phyloP scores from a whole-genome alignment of 148 eudicot species.

The Fallopia convolvulus region DNA sequence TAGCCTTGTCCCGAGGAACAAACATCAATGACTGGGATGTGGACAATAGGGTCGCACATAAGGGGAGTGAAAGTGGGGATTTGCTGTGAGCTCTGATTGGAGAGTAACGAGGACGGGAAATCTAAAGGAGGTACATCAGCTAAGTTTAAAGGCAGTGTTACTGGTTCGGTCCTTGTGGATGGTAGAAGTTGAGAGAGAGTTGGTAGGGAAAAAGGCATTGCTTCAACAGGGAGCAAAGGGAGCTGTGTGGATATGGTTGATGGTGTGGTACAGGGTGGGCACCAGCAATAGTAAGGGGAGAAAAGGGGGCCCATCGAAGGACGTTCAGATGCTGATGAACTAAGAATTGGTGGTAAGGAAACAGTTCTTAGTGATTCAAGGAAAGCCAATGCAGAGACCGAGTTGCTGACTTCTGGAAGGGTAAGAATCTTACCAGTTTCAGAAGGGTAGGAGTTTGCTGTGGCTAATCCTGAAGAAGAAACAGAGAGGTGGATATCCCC shows the following conservation, averaged over 20 bases:
- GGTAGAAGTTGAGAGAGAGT: slow-evolving; percentile 69
- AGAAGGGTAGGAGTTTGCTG: slow-evolving; percentile 19
- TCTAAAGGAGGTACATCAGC: slow-evolving; percentile 38
- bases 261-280: slow-evolving; percentile 70
- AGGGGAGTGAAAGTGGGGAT: slow-evolving; percentile 67
- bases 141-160: slow-evolving; percentile 33
- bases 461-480: slow-evolving; percentile 18
- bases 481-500: slow-evolving; percentile 38
- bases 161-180: slow-evolving; percentile 21
- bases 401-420: slow-evolving; percentile 23
- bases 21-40: slow-evolving; percentile 71
- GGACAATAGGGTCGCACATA: slow-evolving; percentile 84
- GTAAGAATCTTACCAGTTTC: slow-evolving; percentile 19
- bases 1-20: slow-evolving; percentile 92
- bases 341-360: slow-evolving; percentile 19
- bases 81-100: slow-evolving; percentile 49
- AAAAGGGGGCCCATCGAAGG: slow-evolving; percentile 36
- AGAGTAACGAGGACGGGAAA: slow-evolving; percentile 44
- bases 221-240: slow-evolving; percentile 33
- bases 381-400: slow-evolving; percentile 25
- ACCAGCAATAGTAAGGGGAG: slow-evolving; percentile 90
- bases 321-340: slow-evolving; percentile 29
- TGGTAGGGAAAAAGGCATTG: slow-evolving; percentile 40
- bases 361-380: slow-evolving; percentile 43
- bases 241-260: slow-evolving; percentile 33